Percentiles rank a stretch among this genome's conserved stretches.
Evolutionary conservation across 768 basidiomycete species (phyloP).

Genomic region (Rickenella mellea): DNA sequence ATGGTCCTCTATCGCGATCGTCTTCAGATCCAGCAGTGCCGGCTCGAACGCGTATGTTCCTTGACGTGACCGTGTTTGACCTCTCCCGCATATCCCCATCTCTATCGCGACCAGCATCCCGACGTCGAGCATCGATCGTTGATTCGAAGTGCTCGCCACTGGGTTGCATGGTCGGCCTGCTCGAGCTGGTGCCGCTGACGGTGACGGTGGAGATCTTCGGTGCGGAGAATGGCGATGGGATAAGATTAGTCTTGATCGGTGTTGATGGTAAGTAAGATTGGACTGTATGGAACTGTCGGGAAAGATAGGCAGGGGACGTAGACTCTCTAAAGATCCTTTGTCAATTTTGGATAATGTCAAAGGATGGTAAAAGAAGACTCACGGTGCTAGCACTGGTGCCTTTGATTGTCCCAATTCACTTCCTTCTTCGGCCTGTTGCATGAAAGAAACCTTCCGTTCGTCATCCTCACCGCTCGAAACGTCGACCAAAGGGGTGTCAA

Average conservation of each 20-base stretch:
- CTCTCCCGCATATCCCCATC: background rate
- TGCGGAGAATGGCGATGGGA: background rate
- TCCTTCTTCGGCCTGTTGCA: background rate
- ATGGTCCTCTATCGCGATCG: background rate
- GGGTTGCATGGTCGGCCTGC: background rate
- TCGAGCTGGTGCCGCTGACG: background rate
- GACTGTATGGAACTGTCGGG: background rate
- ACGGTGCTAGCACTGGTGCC: background rate
- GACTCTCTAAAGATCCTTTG: background rate
- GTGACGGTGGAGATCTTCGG: background rate
- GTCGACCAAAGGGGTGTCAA: background rate
- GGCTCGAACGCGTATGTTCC: background rate
- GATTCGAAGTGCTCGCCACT: background rate
- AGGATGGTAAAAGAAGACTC: background rate
- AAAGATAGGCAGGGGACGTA: background rate
- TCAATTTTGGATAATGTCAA: background rate
- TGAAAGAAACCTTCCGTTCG: background rate
- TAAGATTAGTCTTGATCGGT: background rate
- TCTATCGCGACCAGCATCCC: background rate
- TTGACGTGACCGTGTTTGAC: background rate
- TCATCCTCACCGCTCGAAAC: background rate
- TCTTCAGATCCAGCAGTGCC: background rate
- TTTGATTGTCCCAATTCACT: background rate
- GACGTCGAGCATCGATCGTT: background rate
- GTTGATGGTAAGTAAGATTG: background rate